These are phyloP conservation scores for Dryadomyces quercus-mongolicae DNA, from an alignment of 2,329 filamentous ascomycete species.

Conservation along the genomic window DNA sequence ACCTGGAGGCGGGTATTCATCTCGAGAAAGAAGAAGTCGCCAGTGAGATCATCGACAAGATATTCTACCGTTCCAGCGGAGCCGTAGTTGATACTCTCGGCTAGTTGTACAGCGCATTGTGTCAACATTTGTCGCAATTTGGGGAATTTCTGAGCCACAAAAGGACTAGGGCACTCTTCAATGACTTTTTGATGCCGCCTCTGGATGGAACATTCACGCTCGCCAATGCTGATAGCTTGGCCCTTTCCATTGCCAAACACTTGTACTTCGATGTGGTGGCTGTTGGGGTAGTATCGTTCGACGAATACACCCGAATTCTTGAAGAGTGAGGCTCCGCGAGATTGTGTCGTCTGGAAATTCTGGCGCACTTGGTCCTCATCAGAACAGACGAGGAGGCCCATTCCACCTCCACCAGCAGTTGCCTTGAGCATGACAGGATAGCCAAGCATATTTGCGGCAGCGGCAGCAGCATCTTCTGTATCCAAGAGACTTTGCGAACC, in stretches of 20 bases:
- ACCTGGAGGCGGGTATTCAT: constrained; percentile 84
- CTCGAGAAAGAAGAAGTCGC: constrained; percentile 70
- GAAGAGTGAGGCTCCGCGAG: constrained; percentile 44
- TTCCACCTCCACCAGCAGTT: constrained; percentile 50
- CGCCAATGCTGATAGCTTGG: constrained; percentile 46
- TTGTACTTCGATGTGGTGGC: constrained; percentile 57
- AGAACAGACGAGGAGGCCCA: constrained; percentile 29
- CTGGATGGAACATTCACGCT: constrained; percentile 57
- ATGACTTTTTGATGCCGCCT: constrained; percentile 59
- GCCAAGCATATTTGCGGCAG: constrained; percentile 23
- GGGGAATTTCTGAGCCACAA: constrained; percentile 25
- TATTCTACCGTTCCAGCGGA: constrained; percentile 43
- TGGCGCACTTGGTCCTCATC: constrained; percentile 40
- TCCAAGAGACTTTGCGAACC: constrained; percentile 11
- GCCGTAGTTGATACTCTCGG: constrained; percentile 16
- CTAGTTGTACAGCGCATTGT: constrained; percentile 3
- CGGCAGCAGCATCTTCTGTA: constrained; percentile 37
- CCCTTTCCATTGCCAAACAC: constrained; percentile 51
- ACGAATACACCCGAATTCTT: constrained; percentile 50
- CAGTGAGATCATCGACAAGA: constrained; percentile 69
- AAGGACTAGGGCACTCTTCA: constrained; percentile 56
- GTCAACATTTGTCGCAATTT: constrained; percentile 19
- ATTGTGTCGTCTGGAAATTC: constrained; percentile 24
- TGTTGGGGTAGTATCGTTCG: constrained; percentile 47
- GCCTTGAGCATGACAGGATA: constrained; percentile 45